Evolutionary conservation across 1,139 yeast species (phyloP).

Genomic region (Hansenula lynferdii): DNA sequence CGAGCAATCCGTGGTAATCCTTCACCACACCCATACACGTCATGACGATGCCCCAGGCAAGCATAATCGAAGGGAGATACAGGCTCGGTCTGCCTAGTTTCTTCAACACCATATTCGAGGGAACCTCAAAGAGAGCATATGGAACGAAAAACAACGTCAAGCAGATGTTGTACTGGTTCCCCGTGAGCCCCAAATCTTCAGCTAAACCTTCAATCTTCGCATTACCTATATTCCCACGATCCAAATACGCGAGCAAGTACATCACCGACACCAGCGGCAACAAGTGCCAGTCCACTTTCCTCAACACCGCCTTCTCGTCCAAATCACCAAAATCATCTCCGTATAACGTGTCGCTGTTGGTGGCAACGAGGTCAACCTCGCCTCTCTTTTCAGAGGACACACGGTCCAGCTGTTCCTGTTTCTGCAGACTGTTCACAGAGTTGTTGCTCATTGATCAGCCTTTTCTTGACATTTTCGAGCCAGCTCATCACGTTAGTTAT

Average conservation of each 20-base stretch:
- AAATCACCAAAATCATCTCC: background rate
- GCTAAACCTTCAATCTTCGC: conserved; percentile 57
- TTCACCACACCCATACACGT: conserved; percentile 40
- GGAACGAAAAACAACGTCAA: conserved; percentile 54
- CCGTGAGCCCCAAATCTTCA: conserved; percentile 42
- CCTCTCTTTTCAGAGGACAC: background rate
- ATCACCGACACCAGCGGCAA: conserved; percentile 46
- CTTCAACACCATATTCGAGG: conserved; percentile 39
- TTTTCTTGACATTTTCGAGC: no score
- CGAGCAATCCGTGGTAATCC: conserved; percentile 38
- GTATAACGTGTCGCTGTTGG: no score
- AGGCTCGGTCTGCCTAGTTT: conserved; percentile 36
- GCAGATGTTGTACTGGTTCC: conserved; percentile 46
- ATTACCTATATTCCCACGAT: conserved; percentile 56
- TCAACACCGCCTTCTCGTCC: conserved; percentile 24
- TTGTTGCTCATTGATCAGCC: no score
- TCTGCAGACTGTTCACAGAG: no score
- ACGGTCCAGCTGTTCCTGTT: no score
- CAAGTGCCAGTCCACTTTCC: conserved; percentile 41
- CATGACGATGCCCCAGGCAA: conserved; percentile 45
- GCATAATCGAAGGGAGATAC: conserved; percentile 45
- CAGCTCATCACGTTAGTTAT: no score
- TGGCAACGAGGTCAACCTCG: background rate
- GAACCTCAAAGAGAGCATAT: conserved; percentile 51
- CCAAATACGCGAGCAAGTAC: conserved; percentile 51